A percentile compares a stretch with the other conserved stretches of the same genome.
phyloP scores from a whole-genome alignment of 768 basidiomycete species.

The Amyloporia xantha region DNA sequence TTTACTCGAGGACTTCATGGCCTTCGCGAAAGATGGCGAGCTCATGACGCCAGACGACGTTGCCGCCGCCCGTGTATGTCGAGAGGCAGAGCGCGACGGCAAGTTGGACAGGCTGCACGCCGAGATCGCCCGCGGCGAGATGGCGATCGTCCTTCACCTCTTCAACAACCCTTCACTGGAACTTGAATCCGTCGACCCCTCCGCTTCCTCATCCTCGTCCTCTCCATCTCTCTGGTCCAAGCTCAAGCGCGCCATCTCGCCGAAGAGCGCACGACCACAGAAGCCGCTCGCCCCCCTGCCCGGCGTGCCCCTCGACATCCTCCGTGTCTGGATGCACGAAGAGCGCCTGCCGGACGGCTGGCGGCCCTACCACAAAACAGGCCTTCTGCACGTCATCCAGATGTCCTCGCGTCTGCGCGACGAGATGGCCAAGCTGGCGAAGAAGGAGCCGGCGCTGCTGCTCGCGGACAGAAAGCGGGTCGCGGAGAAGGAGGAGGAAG shows the following conservation, averaged over 20 bases:
- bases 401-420: slow-evolving; percentile 25
- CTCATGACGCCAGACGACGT: slow-evolving; percentile 29
- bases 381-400: slow-evolving; percentile 24
- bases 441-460: too few species aligned
- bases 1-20: slow-evolving; percentile 15
- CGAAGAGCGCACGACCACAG: background rate
- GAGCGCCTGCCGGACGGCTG: slow-evolving; percentile 44
- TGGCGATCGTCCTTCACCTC: slow-evolving; percentile 56
- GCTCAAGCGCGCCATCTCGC: background rate
- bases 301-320: slow-evolving; percentile 40
- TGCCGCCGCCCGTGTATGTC: slow-evolving; percentile 43
- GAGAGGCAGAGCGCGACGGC: slow-evolving; percentile 36
- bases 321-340: slow-evolving; percentile 43
- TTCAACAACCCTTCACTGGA: slow-evolving; percentile 33
- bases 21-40: slow-evolving; percentile 2
- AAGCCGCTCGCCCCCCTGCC: slow-evolving; percentile 1
- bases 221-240: background rate
- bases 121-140: slow-evolving; percentile 65
- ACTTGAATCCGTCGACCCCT: too few species aligned
- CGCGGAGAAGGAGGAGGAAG: background rate
- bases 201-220: too few species aligned
- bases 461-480: background rate
- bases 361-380: slow-evolving; percentile 25
- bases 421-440: slow-evolving; percentile 6
- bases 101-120: slow-evolving; percentile 41